Base-by-base conservation (phyloP, 2,329 filamentous ascomycete genomes). In the Leptoxyphium fumago region DNA sequence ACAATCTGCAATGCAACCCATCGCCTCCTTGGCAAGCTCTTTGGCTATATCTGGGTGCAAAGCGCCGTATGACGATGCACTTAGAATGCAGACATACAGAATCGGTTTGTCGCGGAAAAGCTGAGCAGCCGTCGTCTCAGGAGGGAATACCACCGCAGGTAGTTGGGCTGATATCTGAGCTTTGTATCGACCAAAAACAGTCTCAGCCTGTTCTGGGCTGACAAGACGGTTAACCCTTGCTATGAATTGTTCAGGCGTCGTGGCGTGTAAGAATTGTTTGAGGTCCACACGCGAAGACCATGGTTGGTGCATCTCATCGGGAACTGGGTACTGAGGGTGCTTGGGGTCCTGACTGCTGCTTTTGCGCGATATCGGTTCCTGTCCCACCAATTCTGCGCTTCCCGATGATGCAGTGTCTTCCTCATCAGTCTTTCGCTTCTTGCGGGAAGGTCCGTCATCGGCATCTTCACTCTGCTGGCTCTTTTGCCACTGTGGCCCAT, bases 1-100 rank as follows among this genome's bases (percentile, higher is more conserved):
- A 50, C 77, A 78, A 39, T 91, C 80, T 2, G 83, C 84, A 44
- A 91, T 74, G 10, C 78, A 68, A 48, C 78, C 76, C 66, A 86
- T 82, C 44, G 86, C 64, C 53, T 91, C 79, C 47, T 73, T 74
- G 9, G 80, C 73, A 11, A 94, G 65, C 21, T 68, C 65, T 9
- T 73, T 68, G 56, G 87, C 83, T 3, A 69, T 55, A 2, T 74
- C 66, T n/a, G 71, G 66, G 13, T 67, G 61, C 10, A 77, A 65
- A 2, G 65, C 64, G 2, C 71, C 71, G 41, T 64, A 64, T 2
- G 73, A 70, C 0, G 74, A 70, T 9, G 71, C 67, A 13, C 70
- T 69, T 11, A 80, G 53, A 13, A 80, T 72, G 2, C 73, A 67
- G 10, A 78, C 65, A 50, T 80, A 78, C 0, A 81, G 62, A 8